Conservation (phyloP, 192 early-diverging fungal genomes). For the Geranomyces variabilis region DNA sequence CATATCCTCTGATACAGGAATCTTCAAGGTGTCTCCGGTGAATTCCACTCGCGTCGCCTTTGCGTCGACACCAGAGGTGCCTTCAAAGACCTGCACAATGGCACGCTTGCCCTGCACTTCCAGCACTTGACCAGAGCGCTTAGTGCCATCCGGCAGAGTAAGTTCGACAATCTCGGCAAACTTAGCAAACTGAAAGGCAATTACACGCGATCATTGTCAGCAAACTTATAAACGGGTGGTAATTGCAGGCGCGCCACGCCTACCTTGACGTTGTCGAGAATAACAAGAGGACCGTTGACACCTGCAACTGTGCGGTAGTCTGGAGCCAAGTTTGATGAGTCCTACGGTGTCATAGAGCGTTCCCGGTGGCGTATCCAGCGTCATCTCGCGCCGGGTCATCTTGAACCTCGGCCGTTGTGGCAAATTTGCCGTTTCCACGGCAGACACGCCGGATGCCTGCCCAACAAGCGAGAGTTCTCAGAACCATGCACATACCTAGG, state of each 20-base stretch:
- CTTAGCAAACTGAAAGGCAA: conserved; percentile 77
- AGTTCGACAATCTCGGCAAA: conserved; percentile 97
- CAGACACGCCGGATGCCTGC: no score
- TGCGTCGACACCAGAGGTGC: conserved; percentile 85
- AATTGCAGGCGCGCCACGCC: background rate
- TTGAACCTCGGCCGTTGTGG: no score
- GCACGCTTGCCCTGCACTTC: conserved; percentile 97
- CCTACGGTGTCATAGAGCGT: no score
- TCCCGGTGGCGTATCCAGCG: no score
- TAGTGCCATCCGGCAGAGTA: conserved; percentile 94
- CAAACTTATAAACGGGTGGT: background rate
- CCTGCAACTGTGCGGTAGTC: conserved; percentile 97
- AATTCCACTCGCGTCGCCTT: conserved; percentile 96
- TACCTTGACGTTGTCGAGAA: conserved; percentile 98
- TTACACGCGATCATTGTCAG: background rate
- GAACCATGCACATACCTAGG: conserved; percentile 63
- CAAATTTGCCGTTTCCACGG: no score
- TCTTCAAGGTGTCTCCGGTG: conserved; percentile 92
- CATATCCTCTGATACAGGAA: conserved; percentile 99
- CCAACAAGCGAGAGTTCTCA: no score
- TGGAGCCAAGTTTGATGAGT: conserved; percentile 34
- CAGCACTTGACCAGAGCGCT: conserved; percentile 94
- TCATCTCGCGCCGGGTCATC: no score
- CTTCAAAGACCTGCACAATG: conserved; percentile 98
- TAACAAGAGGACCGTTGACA: conserved; percentile 97